phyloP scores from a whole-genome alignment of 2,329 filamentous ascomycete genomes.

The Trichoderma pleuroti region DNA sequence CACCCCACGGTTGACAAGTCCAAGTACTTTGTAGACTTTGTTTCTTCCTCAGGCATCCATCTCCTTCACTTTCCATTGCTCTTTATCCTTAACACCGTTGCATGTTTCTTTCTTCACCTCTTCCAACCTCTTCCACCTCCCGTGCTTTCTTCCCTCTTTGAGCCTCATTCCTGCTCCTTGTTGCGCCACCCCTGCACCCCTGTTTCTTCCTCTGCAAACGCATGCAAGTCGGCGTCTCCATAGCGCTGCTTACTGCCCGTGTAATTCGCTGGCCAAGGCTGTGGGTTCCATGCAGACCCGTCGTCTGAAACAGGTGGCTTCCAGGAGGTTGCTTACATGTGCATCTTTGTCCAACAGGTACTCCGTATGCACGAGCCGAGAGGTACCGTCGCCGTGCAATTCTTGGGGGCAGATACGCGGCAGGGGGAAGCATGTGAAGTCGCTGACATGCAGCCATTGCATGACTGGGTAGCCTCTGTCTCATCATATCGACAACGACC shows the following conservation, averaged over 20 bases:
- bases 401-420: not conserved
- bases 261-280: not conserved
- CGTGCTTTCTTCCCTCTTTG: not conserved
- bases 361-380: not conserved
- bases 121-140: not conserved
- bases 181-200: not conserved
- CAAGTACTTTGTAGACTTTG: not conserved
- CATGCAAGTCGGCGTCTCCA: constrained; percentile 16
- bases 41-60: not conserved
- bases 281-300: constrained; percentile 13
- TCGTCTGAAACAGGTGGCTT: constrained; percentile 11
- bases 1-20: not conserved
- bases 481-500: constrained; percentile 9
- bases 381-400: not conserved
- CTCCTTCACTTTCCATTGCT: not conserved
- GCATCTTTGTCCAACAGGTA: not conserved
- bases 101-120: not conserved
- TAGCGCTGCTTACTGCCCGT: not conserved
- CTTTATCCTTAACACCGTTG: not conserved
- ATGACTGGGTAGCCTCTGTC: not conserved
- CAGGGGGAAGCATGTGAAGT: not conserved
- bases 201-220: constrained; percentile 13
- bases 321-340: constrained; percentile 13
- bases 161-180: not conserved
- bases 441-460: constrained; percentile 15